Conservation (phyloP, 768 basidiomycete genomes). For the Mycena albidolilacea region DNA sequence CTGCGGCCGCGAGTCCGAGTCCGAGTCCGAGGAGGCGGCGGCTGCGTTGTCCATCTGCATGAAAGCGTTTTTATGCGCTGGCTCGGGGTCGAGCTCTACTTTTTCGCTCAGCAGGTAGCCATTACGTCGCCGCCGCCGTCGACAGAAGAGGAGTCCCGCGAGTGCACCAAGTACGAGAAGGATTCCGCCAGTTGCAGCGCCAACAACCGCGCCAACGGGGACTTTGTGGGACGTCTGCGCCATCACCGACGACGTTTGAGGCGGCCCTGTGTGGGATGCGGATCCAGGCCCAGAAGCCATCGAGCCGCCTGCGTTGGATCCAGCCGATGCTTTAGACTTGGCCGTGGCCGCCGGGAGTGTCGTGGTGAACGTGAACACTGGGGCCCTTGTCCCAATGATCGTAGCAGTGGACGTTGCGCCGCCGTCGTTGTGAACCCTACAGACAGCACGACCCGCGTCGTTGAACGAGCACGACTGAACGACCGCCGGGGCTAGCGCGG, state of each 20-base stretch:
- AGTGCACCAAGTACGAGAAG: not conserved
- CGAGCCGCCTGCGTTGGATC: not conserved
- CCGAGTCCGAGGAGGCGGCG: not conserved
- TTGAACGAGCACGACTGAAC: constrained; percentile 5
- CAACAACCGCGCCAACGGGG: not conserved
- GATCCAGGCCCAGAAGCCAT: too few species aligned
- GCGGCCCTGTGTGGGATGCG: too few species aligned
- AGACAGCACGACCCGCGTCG: not conserved
- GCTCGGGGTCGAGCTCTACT: constrained; percentile 16
- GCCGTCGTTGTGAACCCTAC: not conserved
- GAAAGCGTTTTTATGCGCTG: not conserved
- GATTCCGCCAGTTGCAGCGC: not conserved
- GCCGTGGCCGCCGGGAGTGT: not conserved
- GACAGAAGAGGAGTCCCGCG: not conserved
- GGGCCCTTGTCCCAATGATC: not conserved
- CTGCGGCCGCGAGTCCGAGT: not conserved
- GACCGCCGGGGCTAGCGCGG: not conserved
- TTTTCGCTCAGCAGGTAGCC: not conserved
- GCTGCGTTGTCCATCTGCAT: not conserved
- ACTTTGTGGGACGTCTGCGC: not conserved
- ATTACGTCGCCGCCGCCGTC: not conserved
- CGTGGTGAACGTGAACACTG: constrained; percentile 8
- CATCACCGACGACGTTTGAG: not conserved
- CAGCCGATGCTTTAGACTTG: too few species aligned
- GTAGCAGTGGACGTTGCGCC: not conserved